Evolutionary conservation across 345 rosid genomes (phyloP).

Genomic region (Eutrema heterophyllum): DNA sequence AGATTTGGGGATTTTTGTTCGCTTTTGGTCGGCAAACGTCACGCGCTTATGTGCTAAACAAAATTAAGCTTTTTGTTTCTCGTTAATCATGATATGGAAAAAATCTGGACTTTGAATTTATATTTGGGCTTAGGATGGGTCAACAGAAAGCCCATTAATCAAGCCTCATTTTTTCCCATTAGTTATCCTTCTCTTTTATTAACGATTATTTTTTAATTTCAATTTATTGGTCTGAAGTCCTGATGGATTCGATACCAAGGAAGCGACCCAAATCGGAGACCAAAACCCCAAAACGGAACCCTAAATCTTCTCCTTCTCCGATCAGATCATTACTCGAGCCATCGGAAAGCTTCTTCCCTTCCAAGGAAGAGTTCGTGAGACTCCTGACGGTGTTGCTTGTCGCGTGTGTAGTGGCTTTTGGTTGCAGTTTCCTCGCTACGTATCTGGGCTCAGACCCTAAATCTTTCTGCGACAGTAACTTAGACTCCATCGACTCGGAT

Average conservation of each 20-base stretch:
- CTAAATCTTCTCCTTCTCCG: conserved; percentile 28
- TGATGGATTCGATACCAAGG: conserved; percentile 38
- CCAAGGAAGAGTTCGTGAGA: conserved; percentile 50
- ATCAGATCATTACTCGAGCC: conserved; percentile 45
- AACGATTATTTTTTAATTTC: not conserved
- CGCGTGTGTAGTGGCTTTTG: conserved; percentile 59
- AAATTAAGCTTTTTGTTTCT: too few species aligned
- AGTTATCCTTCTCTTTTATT: too few species aligned
- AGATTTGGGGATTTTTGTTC: too few species aligned
- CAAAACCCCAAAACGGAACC: conserved; percentile 29
- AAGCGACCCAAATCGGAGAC: conserved; percentile 37
- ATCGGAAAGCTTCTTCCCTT: conserved; percentile 62
- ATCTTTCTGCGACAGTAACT: conserved; percentile 56
- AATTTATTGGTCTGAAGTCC: not conserved
- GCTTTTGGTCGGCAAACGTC: not conserved
- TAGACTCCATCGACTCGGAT: conserved; percentile 36
- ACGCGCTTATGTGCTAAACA: not conserved
- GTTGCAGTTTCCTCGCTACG: conserved; percentile 49
- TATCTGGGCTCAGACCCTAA: conserved; percentile 37
- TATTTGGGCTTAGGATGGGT: not conserved
- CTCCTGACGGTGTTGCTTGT: conserved; percentile 50
- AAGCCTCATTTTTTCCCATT: not conserved
- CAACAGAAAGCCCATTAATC: not conserved
- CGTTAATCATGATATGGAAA: not conserved
- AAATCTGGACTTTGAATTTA: not conserved